Base-by-base conservation (phyloP, 345 rosid species). In the Odontarrhena argentea region DNA sequence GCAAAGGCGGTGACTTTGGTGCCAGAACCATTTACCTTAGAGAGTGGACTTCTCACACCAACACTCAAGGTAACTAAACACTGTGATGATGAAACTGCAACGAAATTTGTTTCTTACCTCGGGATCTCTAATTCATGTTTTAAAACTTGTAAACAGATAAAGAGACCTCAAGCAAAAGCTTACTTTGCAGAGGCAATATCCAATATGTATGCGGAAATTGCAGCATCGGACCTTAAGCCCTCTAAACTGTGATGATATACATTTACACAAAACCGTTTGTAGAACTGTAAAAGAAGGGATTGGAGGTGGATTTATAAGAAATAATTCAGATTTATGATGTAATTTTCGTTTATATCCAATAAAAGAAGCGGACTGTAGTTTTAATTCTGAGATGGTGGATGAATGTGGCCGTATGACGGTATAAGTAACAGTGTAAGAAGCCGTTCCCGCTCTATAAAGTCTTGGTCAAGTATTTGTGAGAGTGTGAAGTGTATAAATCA, bases 1-100 rank as follows among this genome's bases (percentile, higher is more conserved):
- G 98, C 85, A 55, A 92, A 79, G 81, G 93, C 93, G 41, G 86
- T 89, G 58, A 87, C 87, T 26, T 79, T 92, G 76, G 96, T 89
- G 76, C 75, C 81, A 4, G 97, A 86, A 74, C 92, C 85, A 25
- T 89, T 92, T 69, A 78, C 96, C 1, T 28, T 84, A 53, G 96
- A 92, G 78, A 87, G 86, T 67, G 97, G 84, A 11, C 87, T 92
- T 35, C 82, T 92, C 13, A 92, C 97, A 35, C 93, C 96, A 36
- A 92, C 98, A 40, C 88, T 87, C 63, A 89, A 89, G 89, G 96
- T 87, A 78, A 63, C 35, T 58, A 35, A 18, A 34, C 24, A 53
- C 5, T 53, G 18, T 44, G 13, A 51, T 34, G 45, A 35, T 70
- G 38, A 24, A 44, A 34, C 25, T 2, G 8, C 7, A n/a, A 26